A percentile compares a stretch with the other conserved stretches of the same genome.
These are phyloP conservation scores for Boletus fagicola DNA, from an alignment of 768 basidiomycete genomes.

Conservation along the genomic window DNA sequence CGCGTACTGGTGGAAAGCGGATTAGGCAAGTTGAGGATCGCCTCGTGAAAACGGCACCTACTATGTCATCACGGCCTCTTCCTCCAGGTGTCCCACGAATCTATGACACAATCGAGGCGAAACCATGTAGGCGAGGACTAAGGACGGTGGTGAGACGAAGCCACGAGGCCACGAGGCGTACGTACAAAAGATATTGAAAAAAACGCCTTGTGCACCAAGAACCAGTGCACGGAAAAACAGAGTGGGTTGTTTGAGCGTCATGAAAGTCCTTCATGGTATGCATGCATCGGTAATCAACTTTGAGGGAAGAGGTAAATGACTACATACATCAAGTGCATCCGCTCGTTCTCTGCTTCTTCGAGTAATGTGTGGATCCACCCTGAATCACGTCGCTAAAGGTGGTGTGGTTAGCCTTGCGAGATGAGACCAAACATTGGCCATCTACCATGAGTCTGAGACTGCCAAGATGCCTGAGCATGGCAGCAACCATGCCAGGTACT, in stretches of 20 bases:
- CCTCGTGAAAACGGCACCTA: conserved; percentile 38
- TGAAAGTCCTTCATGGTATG: conserved; percentile 72
- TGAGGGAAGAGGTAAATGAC: conserved; percentile 2
- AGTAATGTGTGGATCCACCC: conserved; percentile 91
- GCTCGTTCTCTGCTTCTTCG: conserved; percentile 95
- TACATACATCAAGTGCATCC: conserved; percentile 85
- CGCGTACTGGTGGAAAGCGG: conserved; percentile 52
- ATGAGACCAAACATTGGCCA: conserved; percentile 11
- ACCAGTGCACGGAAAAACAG: conserved; percentile 78
- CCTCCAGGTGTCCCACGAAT: conserved; percentile 90
- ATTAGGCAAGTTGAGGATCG: conserved; percentile 20
- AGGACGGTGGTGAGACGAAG: conserved; percentile 14
- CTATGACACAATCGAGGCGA: conserved; percentile 80
- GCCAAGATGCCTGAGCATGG: conserved; percentile 80
- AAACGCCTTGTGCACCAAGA: conserved; percentile 89
- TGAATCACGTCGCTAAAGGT: conserved; percentile 47
- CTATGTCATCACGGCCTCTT: conserved; percentile 95
- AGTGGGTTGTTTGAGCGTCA: conserved; percentile 84
- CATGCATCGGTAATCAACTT: conserved; percentile 15
- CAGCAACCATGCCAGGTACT: conserved; percentile 95
- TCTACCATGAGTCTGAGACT: conserved; percentile 86
- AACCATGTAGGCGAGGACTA: conserved; percentile 76
- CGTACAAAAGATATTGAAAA: conserved; percentile 85
- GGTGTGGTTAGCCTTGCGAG: conserved; percentile 6
- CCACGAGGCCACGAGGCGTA: conserved; percentile 16